Conservation (phyloP, 202 grass and related monocot species). For the Panicum hallii region DNA sequence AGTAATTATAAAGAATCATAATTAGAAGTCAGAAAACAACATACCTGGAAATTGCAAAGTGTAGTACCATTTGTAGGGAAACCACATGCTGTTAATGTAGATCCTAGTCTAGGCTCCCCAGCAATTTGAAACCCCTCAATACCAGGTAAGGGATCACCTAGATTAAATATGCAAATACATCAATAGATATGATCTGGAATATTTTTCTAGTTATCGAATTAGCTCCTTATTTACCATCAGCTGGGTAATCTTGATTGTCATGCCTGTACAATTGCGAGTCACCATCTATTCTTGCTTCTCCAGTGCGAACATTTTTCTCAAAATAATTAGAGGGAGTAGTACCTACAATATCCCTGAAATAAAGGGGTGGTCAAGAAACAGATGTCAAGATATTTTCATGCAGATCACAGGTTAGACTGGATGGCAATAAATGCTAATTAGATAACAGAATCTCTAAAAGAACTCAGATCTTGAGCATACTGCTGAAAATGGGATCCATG, state of each 20-base stretch:
- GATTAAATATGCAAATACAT: slow-evolving; percentile 40
- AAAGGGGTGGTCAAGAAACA: slow-evolving; percentile 17
- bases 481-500: slow-evolving; percentile 47
- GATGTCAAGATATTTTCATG: slow-evolving; percentile 37
- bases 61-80: slow-evolving; percentile 91
- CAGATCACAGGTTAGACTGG: slow-evolving; percentile 18
- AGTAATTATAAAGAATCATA: slow-evolving; percentile 40
- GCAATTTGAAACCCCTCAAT: slow-evolving; percentile 92
- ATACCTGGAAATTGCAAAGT: slow-evolving; percentile 97
- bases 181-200: slow-evolving; percentile 47
- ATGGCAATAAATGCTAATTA: not conserved
- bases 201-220: slow-evolving; percentile 24
- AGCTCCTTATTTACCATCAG: slow-evolving; percentile 70
- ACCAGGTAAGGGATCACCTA: slow-evolving; percentile 74
- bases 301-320: slow-evolving; percentile 61
- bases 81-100: slow-evolving; percentile 72
- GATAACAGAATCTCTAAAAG: slow-evolving; percentile 16
- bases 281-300: slow-evolving; percentile 11
- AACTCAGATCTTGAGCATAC: slow-evolving; percentile 44
- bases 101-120: slow-evolving; percentile 76
- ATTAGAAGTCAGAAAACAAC: slow-evolving; percentile 30
- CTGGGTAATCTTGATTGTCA: slow-evolving; percentile 60
- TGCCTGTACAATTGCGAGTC: slow-evolving; percentile 48
- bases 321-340: slow-evolving; percentile 56
- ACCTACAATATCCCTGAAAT: slow-evolving; percentile 66